Percentiles rank a stretch among this genome's conserved stretches.
Evolutionary conservation across 495 filamentous ascomycete species (phyloP).

Genomic region (Aspergillus haitiensis): DNA sequence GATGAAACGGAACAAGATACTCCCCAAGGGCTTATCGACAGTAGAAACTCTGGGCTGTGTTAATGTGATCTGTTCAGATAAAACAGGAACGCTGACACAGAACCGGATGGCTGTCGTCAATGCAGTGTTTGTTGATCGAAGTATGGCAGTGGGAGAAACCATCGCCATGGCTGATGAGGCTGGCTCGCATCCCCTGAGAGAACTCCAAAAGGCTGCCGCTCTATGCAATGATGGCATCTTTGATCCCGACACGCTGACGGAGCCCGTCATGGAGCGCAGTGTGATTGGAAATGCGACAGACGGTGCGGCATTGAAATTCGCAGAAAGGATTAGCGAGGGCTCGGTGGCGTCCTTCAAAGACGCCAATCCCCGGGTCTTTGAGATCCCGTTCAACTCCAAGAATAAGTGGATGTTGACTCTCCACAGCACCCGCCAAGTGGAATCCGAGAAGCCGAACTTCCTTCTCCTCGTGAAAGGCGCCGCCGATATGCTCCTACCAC

Average conservation of each 20-base stretch:
- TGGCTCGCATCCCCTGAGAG: slow-evolving; percentile 23
- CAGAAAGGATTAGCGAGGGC: slow-evolving; percentile 52
- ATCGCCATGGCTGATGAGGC: slow-evolving; percentile 11
- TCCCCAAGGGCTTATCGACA: slow-evolving; percentile 68
- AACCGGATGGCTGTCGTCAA: slow-evolving; percentile 52
- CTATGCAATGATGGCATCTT: slow-evolving; percentile 73
- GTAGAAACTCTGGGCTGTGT: slow-evolving; percentile 74
- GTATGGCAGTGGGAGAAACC: slow-evolving; percentile 13
- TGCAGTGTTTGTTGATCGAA: slow-evolving; percentile 37
- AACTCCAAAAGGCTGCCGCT: slow-evolving; percentile 25
- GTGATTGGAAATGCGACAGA: slow-evolving; percentile 75
- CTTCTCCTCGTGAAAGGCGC: slow-evolving; percentile 52
- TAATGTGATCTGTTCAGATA: slow-evolving; percentile 70
- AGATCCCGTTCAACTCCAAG: slow-evolving; percentile 71
- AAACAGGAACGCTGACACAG: slow-evolving; percentile 68
- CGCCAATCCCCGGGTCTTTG: background rate
- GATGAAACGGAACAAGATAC: slow-evolving; percentile 64
- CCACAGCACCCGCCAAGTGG: slow-evolving; percentile 23
- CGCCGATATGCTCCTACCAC: slow-evolving; percentile 49
- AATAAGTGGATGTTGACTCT: slow-evolving; percentile 62
- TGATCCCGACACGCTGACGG: slow-evolving; percentile 55
- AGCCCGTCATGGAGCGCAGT: slow-evolving; percentile 54
- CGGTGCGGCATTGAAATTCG: slow-evolving; percentile 65
- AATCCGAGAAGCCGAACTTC: slow-evolving; percentile 15
- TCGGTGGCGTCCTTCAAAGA: slow-evolving; percentile 56